Conservation (phyloP, 805 yeast genomes). For the Sugiyamaella qingdaonensis region DNA sequence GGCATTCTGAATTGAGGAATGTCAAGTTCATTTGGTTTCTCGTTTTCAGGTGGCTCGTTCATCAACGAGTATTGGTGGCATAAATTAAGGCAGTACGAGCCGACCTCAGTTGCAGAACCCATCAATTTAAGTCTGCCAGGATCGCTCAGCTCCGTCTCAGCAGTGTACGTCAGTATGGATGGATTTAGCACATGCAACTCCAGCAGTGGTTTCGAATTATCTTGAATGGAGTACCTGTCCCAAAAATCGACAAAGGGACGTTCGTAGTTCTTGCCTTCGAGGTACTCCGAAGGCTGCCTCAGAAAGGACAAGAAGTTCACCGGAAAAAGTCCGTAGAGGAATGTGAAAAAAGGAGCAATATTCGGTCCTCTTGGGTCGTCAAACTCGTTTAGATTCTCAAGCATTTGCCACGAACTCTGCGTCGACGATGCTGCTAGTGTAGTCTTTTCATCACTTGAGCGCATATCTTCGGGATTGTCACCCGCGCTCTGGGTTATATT, state of each 20-base stretch:
- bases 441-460: not conserved
- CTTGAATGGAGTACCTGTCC: constrained; percentile 35
- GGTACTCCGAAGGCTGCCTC: constrained; percentile 40
- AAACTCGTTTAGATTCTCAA: constrained; percentile 11
- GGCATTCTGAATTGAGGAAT: constrained; percentile 9
- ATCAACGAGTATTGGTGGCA: constrained; percentile 2
- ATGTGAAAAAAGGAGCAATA: constrained; percentile 39
- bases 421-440: not conserved
- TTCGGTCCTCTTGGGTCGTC: constrained; percentile 25
- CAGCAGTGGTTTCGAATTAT: constrained; percentile 30
- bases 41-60: not conserved
- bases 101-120: constrained; percentile 37
- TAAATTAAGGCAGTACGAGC: constrained; percentile 31
- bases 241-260: constrained; percentile 29
- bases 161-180: constrained; percentile 36
- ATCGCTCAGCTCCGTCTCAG: constrained; percentile 35
- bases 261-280: constrained; percentile 21
- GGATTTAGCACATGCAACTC: constrained; percentile 47
- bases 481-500: constrained; percentile 4
- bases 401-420: constrained; percentile 13
- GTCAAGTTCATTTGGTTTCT: not conserved
- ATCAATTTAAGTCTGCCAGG: constrained; percentile 28
- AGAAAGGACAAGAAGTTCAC: constrained; percentile 43
- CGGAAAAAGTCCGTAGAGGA: constrained; percentile 58
- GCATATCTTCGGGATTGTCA: constrained; percentile 3